Percentiles rank a stretch among this genome's conserved stretches.
These are phyloP conservation scores for Pyrenula massariospora DNA, from an alignment of 495 filamentous ascomycete genomes.

Conservation along the genomic window DNA sequence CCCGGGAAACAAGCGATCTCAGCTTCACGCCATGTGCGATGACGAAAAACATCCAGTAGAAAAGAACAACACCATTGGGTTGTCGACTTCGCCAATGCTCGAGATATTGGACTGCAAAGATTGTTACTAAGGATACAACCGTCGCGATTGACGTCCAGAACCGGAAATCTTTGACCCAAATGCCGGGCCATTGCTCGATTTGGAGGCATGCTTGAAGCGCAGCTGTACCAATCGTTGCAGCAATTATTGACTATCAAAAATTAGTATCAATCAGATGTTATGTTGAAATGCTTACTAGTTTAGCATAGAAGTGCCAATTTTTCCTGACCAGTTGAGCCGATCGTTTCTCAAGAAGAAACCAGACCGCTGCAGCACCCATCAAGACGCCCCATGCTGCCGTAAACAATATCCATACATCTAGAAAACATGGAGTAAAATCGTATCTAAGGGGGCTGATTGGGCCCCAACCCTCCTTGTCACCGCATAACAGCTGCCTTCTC, in stretches of 20 bases:
- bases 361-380: constrained; percentile 62
- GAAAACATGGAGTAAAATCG: constrained; percentile 94
- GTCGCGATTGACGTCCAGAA: constrained; percentile 80
- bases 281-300: constrained; percentile 50
- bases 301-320: constrained; percentile 93
- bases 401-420: constrained; percentile 69
- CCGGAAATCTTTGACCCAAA: constrained; percentile 73
- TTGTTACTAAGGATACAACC: constrained; percentile 64
- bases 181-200: constrained; percentile 53
- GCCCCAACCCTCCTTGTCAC: constrained; percentile 88
- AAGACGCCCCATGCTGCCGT: constrained; percentile 71
- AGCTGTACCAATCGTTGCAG: constrained; percentile 53
- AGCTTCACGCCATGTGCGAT: constrained; percentile 76
- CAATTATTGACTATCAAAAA: constrained; percentile 50
- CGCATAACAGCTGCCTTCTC: constrained; percentile 58
- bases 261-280: constrained; percentile 15
- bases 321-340: constrained; percentile 52
- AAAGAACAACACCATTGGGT: constrained; percentile 84
- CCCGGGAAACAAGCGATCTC: constrained; percentile 71
- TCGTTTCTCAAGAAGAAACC: constrained; percentile 59
- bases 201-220: constrained; percentile 67
- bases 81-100: constrained; percentile 84
- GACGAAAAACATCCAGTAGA: constrained; percentile 91
- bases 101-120: constrained; percentile 80
- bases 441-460: constrained; percentile 72